Conservation (phyloP, 2,329 filamentous ascomycete species). For the Diaporthe citri region DNA sequence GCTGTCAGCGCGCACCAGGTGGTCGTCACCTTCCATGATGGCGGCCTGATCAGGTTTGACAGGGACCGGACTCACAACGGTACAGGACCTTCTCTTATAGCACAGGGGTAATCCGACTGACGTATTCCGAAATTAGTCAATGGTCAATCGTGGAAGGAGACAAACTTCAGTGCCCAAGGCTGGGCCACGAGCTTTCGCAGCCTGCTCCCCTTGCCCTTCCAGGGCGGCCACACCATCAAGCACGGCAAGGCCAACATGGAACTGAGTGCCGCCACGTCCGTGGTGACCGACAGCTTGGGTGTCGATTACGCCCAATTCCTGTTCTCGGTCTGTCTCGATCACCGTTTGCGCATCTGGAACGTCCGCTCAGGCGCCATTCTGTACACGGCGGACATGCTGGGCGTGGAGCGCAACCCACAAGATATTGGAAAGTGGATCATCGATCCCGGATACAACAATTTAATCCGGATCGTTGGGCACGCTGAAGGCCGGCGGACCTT, state of each 20-base stretch:
- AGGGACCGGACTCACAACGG: conserved; percentile 64
- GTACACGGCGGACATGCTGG: conserved; percentile 82
- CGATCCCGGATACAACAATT: conserved; percentile 81
- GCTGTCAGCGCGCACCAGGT: conserved; percentile 81
- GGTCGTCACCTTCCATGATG: conserved; percentile 84
- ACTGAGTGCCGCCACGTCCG: conserved; percentile 74
- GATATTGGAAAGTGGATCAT: conserved; percentile 81
- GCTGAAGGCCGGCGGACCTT: conserved; percentile 68
- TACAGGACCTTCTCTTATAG: conserved; percentile 48
- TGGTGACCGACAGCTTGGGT: conserved; percentile 65
- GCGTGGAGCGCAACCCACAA: conserved; percentile 73
- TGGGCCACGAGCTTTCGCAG: conserved; percentile 77
- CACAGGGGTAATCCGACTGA: not conserved
- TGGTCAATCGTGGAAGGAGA: conserved; percentile 73
- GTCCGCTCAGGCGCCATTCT: conserved; percentile 83
- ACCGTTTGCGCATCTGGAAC: conserved; percentile 92
- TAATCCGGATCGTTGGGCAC: conserved; percentile 78
- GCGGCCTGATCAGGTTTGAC: conserved; percentile 79
- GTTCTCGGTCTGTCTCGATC: conserved; percentile 90
- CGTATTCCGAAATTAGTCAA: conserved; percentile 42
- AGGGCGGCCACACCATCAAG: conserved; percentile 72
- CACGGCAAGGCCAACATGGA: conserved; percentile 76
- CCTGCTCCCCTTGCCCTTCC: conserved; percentile 77
- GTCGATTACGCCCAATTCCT: conserved; percentile 65
- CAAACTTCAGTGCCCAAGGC: conserved; percentile 79